Conservation (phyloP, 768 basidiomycete species). For the Tulasnella sp. region DNA sequence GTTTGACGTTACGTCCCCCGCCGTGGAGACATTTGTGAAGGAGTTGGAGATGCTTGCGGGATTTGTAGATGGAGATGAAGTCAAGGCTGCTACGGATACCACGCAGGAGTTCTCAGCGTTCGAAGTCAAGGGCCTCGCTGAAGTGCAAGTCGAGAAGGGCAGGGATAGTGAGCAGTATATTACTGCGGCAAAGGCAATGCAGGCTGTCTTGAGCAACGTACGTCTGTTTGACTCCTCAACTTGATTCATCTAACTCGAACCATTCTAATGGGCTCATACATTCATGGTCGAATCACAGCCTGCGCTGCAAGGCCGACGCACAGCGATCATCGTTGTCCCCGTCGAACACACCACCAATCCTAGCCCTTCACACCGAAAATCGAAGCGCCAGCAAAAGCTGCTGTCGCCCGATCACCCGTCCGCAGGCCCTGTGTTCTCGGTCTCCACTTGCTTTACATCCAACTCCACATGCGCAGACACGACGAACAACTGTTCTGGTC, state of each 20-base stretch:
- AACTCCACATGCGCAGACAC: constrained; percentile 45
- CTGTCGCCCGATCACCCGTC: constrained; percentile 38
- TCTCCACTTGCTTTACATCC: constrained; percentile 52
- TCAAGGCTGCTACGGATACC: constrained; percentile 24
- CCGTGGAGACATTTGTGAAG: constrained; percentile 31
- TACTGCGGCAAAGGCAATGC: constrained; percentile 36
- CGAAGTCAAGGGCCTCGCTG: constrained; percentile 41
- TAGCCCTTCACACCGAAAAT: constrained; percentile 27
- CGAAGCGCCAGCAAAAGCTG: constrained; percentile 30
- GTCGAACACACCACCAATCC: constrained; percentile 33
- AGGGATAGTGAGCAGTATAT: constrained; percentile 44
- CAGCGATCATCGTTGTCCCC: constrained; percentile 32
- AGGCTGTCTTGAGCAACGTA: constrained; percentile 36
- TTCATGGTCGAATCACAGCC: not conserved
- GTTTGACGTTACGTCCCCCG: constrained; percentile 32
- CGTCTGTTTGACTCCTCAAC: constrained; percentile 32
- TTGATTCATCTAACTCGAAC: no score
- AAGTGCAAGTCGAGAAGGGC: constrained; percentile 39
- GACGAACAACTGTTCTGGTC: constrained; percentile 57
- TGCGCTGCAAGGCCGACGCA: not conserved
- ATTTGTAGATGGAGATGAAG: constrained; percentile 37
- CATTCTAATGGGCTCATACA: no score
- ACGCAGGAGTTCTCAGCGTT: constrained; percentile 48
- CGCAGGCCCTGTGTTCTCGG: constrained; percentile 31
- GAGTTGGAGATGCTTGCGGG: constrained; percentile 40